Evolutionary conservation across 2,329 filamentous ascomycete species (phyloP), one percentile per base, ranked within the genome.

Genomic region (Colletotrichum gigasporum): DNA sequence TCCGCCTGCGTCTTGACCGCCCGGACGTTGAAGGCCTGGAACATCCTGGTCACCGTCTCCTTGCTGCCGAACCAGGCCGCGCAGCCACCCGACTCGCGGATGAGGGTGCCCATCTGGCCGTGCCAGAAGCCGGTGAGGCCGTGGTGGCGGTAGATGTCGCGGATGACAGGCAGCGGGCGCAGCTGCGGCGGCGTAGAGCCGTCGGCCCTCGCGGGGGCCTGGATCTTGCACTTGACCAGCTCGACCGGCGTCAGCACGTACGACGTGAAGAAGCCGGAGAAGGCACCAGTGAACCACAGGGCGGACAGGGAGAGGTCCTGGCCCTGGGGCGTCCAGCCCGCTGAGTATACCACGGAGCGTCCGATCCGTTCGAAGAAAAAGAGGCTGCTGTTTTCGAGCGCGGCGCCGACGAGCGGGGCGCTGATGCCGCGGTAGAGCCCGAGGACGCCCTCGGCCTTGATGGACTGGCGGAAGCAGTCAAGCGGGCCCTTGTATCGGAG

Each of bases 221-320:
- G 96, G 80, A 99, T 97, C 79, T 96, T 96, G 86, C 96, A 99
- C 80, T 99, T 99, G 75, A 99, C 92, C 54, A 99, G 87, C 80
- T 99, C 96, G 69, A 99, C 93, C 0, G 96, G 96, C 0, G 96
- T 99, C 66, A 99, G 87, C 30, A 97, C 88, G 48, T 97, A 85
- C 0, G 93, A 97, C 0, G 96, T 97, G 72, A 97, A 91, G 37
- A 92, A 91, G 32, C 96, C 96, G 1, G 94, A 91, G 62, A 93
- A 90, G 50, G 92, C 95, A 47, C 96, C 96, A 16, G 93, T 96
- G 53, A 89, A 80, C 75, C 93, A 87, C 14, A 98, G 84, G 1
- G 90, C 90, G 1, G 85, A 79, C n/a, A 97, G 85, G 0, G 94
- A 90, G 2, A 98, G 81, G 0, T 87, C 84, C 53, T 87, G 80